Base-by-base conservation (phyloP, 2,329 filamentous ascomycete genomes). In the Aureobasidium musti region DNA sequence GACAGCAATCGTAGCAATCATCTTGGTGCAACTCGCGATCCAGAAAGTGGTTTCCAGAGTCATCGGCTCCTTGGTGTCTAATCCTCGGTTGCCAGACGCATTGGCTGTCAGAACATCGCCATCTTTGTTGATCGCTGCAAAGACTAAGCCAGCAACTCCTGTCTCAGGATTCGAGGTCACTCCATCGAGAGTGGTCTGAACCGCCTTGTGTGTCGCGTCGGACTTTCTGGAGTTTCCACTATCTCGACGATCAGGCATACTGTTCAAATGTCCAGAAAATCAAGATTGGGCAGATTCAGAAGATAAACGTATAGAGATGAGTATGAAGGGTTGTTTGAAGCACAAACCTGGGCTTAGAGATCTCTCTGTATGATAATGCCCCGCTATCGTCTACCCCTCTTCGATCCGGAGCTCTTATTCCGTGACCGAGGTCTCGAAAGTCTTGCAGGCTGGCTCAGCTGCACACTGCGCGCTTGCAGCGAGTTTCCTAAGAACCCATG, bases 21-120 rank as follows among this genome's bases (percentile, higher is more conserved):
- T 71, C 70, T 82, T 82, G 17, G 76, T 78, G 72, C 82, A 84
- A 1, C 81, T 83, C 1, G 83, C 82, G 23, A 86, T 82, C 82
- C 82, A 85, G 71, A 88, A 90, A 0, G 86, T 77, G 10, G 79
- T 86, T 45, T 90, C 86, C 0, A 86, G 75, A 0, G 82, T 82
- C 83, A 90, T 86, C 4, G 82, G 77, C 53, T 86, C 81, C 0
- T 77, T 70, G 2, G 73, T 74, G 8, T 77, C 73, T 5, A 80
- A 66, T 17, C 78, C 76, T 30, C 73, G 72, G 37, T 77, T 80
- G 13, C 81, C 81, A 4, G 80, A 78, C 2, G 80, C 77, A 68
- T 77, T 74, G 52, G 79, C 75, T 30, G 77, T 74, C 13, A 82
- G 75, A 1, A 77, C 73, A 2, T 80, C 73, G 66, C 80, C 80